These are phyloP conservation scores for Ogataea nitratoaversa DNA, from an alignment of 805 yeast genomes.

Conservation along the genomic window DNA sequence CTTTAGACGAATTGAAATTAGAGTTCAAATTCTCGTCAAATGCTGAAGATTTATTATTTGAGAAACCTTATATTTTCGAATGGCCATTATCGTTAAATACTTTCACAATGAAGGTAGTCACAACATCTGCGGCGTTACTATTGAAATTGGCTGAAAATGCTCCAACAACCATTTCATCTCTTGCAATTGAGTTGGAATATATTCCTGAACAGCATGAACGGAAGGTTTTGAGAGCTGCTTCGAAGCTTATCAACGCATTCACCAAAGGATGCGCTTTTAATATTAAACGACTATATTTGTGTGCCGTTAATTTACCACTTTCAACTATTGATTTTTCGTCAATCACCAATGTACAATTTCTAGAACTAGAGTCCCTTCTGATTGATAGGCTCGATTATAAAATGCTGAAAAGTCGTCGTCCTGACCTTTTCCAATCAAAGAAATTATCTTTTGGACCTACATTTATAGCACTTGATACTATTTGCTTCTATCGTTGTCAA, in stretches of 20 bases:
- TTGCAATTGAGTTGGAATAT: too few relatives aligned
- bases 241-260: too few relatives aligned
- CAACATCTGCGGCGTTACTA: not conserved
- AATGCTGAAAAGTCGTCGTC: too few relatives aligned
- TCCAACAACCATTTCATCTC: not conserved
- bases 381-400: too few relatives aligned
- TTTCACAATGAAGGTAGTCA: not conserved
- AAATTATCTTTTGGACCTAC: too few relatives aligned
- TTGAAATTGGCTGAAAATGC: not conserved
- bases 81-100: not conserved
- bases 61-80: constrained; percentile 3
- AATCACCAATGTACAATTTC: not conserved
- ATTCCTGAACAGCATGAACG: too few relatives aligned
- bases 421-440: too few relatives aligned
- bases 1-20: not conserved
- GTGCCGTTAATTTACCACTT: not conserved
- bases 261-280: too few relatives aligned
- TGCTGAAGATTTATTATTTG: not conserved
- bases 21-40: not conserved
- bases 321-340: not conserved
- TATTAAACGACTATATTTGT: too few relatives aligned
- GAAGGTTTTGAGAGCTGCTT: too few relatives aligned
- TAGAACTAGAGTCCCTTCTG: not conserved
- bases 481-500: too few relatives aligned
- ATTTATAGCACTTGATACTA: too few relatives aligned